Percentiles rank a stretch among this genome's conserved stretches.
Evolutionary conservation across 75 land plant species (phyloP).

Genomic region (Selaginella moellendorffii): DNA sequence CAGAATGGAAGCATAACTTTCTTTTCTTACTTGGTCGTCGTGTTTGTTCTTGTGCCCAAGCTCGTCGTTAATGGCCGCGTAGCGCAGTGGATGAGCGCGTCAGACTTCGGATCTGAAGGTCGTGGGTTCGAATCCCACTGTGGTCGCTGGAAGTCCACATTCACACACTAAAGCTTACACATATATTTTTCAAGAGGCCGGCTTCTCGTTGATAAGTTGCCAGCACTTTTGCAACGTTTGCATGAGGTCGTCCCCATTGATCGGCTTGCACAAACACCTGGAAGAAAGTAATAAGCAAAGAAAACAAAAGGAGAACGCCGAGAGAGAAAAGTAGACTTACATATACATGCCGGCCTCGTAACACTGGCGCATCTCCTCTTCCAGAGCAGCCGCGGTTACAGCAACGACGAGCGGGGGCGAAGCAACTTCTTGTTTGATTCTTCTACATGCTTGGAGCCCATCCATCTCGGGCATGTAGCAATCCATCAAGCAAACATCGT

Average conservation of each 20-base stretch:
- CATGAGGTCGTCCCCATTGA: not conserved
- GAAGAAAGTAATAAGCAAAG: too few species aligned
- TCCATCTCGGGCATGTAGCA: constrained; percentile 9
- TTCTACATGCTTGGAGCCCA: not conserved
- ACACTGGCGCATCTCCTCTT: constrained; percentile 5
- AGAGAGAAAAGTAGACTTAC: not conserved
- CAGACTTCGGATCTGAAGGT: constrained; percentile 79
- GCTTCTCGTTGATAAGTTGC: too few species aligned
- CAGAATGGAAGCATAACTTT: too few species aligned
- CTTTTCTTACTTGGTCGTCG: too few species aligned
- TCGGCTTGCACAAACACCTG: constrained; percentile 2
- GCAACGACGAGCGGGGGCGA: not conserved
- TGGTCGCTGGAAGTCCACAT: too few species aligned
- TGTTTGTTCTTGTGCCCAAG: too few species aligned
- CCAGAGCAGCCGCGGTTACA: constrained; percentile 1
- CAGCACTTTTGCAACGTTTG: not conserved
- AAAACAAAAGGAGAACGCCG: too few species aligned
- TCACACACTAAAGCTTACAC: too few species aligned
- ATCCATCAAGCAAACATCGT: constrained; percentile 5
- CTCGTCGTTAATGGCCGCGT: too few species aligned
- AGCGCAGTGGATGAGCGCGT: too few species aligned
- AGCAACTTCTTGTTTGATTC: not conserved
- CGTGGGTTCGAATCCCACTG: constrained; percentile 85
- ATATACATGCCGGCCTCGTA: not conserved
- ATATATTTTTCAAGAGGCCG: too few species aligned